Evolutionary conservation across 306 rosid species (phyloP), one percentile per base, ranked within the genome.

Genomic region (Rosa persica): DNA sequence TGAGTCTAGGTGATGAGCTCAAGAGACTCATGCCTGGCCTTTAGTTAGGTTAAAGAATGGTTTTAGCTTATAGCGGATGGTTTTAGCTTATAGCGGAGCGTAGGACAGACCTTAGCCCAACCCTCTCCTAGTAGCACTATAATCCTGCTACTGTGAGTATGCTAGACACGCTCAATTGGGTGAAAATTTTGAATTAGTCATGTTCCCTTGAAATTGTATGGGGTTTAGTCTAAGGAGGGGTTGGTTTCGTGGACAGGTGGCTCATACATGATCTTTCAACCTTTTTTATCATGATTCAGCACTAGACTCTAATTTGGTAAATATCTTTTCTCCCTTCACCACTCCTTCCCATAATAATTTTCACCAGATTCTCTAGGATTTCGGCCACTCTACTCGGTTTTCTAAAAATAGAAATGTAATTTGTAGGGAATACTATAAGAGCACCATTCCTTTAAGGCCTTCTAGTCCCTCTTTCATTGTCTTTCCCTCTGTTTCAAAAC

Each of bases 81-180:
- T 57, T 57, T 55, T 55, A 55, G 12, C 4, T 54, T 55, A 55
- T n/a, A n/a, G 8, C 13, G 8, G 58, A 52, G 60, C 8, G 0
- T 19, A 54, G 10, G 60, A 54, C 25, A 6, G 60, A 54, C 27
- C 27, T 20, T n/a, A 55, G 30, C 30, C 6, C 23, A 55, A 55
- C 13, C 5, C 11, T 54, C 25, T 7, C 8, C n/a, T 51, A 51
- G 23, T 19, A 52, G 23, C 57, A 52, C n/a, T 19, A 16, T 27
- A n/a, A 70, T 71, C 44, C 75, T 71, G 42, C 23, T 48, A 48
- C 44, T 48, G 20, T 19, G 58, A 49, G 4, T 19, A 71, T 72
- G 67, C 40, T 61, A 16, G 19, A 5, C 62, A 9, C n/a, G 17
- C 58, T n/a, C 48, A 73, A 20, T 72, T 72, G 48, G 65, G 22